These are phyloP conservation scores for Rhizopogon roseolus DNA, from an alignment of 768 basidiomycete genomes.

Conservation along the genomic window DNA sequence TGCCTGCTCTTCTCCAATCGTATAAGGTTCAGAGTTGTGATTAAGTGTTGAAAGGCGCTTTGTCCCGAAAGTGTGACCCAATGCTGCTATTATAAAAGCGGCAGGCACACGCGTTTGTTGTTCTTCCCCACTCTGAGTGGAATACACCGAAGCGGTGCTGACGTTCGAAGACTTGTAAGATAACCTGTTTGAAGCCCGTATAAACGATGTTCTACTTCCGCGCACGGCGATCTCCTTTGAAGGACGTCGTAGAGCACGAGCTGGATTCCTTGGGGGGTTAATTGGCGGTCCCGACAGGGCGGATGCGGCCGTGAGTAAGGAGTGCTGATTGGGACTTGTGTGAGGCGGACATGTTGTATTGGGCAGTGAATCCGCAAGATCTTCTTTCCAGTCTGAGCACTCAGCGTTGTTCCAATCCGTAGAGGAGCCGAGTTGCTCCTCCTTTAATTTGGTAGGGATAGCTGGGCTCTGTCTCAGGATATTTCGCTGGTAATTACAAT, in stretches of 20 bases:
- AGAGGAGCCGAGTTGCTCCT: background rate
- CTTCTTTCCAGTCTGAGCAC: background rate
- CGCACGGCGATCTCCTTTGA: background rate
- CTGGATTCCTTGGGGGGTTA: background rate
- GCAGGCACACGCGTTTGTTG: constrained; percentile 24
- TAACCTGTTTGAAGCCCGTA: background rate
- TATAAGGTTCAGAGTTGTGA: constrained; percentile 12
- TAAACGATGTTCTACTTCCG: background rate
- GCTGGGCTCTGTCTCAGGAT: background rate
- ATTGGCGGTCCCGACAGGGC: background rate
- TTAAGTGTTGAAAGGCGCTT: constrained; percentile 11
- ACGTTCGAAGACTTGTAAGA: constrained; percentile 23
- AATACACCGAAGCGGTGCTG: constrained; percentile 32
- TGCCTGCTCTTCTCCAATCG: constrained; percentile 1
- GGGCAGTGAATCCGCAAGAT: background rate
- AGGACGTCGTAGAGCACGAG: background rate
- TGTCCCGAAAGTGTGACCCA: constrained; percentile 22
- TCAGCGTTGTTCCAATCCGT: background rate
- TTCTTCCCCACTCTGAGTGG: constrained; percentile 34
- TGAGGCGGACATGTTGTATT: background rate
- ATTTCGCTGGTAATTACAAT: background rate
- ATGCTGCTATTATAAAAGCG: constrained; percentile 34
- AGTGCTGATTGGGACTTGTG: background rate
- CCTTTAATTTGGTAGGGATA: background rate
- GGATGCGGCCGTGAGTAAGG: background rate